Evolutionary conservation across 1,284 basidiomycete species (phyloP), one percentile per base, ranked within the genome.

Genomic region (Sporisorium iseilematis-ciliati): DNA sequence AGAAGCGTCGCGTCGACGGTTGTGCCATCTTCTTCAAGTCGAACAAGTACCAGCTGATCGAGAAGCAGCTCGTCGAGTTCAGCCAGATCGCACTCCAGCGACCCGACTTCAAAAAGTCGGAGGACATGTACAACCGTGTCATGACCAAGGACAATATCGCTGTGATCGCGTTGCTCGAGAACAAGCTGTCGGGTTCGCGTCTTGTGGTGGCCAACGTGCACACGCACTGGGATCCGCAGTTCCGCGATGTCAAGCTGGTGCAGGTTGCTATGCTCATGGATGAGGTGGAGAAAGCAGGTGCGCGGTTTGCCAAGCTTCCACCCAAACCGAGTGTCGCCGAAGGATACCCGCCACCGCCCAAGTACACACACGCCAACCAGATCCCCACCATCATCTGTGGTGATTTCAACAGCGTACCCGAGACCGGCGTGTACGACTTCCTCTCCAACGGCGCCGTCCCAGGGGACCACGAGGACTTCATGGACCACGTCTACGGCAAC

Each of bases 111-210:
- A 95, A 96, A 87, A 96, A 95, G 88, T 97, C 95, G 5, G 95
- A 99, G 83, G 96, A 98, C 87, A 96, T 99, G 94, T 99, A 98
- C 89, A 98, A 98, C 85, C 93, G 97, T 57, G 94, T 99, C 65
- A 91, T 97, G 84, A 93, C 92, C 73, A 94, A 95, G 85, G 97
- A 98, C 87, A 92, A 98, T 84, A 94, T 99, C 76, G 95, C 94
- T 41, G 91, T 95, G 70, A 89, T 96, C 53, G 91, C 91, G 73
- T 89, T 94, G 48, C 89, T 99, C 81, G 97, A 99, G 87, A 92
- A 93, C 87, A 90, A 90, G 71, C 88, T 90, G 55, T 93, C 94
- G 0, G 95, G 95, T 31, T 91, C 94, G 14, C 91, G 96, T 8
- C 86, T 97, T 54, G 90, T 98, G 74, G 89, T 97, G 61, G 92